Evolutionary conservation across 2,329 filamentous ascomycete species (phyloP).

Genomic region (Daldinia eschscholtzii): DNA sequence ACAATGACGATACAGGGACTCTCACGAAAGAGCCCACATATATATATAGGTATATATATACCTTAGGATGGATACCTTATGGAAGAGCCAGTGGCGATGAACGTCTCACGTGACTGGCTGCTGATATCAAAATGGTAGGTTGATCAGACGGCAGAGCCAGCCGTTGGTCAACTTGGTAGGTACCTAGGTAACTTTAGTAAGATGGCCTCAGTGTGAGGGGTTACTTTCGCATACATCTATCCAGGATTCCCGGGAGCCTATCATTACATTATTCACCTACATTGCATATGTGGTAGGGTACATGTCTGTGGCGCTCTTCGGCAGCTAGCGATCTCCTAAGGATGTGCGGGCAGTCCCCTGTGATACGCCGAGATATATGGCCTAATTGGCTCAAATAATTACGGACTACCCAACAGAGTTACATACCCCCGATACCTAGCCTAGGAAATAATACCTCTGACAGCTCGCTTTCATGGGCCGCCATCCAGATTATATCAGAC

Average conservation of each 20-base stretch:
- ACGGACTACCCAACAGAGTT: no score
- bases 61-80: not conserved
- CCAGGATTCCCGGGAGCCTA: not conserved
- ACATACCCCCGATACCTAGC: no score
- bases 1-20: conserved; percentile 11
- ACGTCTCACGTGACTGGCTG: not conserved
- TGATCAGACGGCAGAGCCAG: not conserved
- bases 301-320: not conserved
- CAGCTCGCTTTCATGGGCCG: no score
- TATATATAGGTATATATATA: not conserved
- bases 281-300: not conserved
- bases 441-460: no score
- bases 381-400: not conserved
- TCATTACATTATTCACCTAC: not conserved
- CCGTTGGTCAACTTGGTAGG: not conserved
- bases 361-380: not conserved
- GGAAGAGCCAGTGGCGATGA: not conserved
- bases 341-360: not conserved
- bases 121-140: not conserved
- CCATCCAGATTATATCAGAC: no score
- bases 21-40: not conserved
- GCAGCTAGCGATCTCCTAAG: not conserved
- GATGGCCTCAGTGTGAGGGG: not conserved
- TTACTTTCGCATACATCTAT: not conserved
- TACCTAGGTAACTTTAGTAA: not conserved